Conservation (phyloP, 768 basidiomycete genomes). For the Leccinum variicolor region DNA sequence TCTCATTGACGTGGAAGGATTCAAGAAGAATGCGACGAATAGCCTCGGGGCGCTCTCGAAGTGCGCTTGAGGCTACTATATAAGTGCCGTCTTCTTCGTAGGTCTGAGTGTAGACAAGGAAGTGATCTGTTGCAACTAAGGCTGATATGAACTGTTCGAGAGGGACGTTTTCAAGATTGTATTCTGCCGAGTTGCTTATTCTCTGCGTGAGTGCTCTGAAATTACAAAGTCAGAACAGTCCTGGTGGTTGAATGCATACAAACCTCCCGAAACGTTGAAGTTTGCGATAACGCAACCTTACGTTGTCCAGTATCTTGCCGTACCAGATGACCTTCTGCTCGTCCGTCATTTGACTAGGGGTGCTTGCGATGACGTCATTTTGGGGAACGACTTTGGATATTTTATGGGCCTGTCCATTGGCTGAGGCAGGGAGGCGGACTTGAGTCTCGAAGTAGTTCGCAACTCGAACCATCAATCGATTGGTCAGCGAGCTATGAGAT, state of each 20-base stretch:
- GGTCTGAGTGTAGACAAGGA: conserved; percentile 85
- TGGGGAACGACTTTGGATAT: conserved; percentile 34
- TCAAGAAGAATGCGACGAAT: conserved; percentile 80
- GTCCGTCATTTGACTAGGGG: conserved; percentile 57
- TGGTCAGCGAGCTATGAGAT: conserved; percentile 72
- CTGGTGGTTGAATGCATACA: background rate
- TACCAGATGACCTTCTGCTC: conserved; percentile 89
- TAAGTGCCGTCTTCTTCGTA: conserved; percentile 92
- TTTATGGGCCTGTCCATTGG: conserved; percentile 28
- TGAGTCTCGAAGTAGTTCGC: conserved; percentile 95
- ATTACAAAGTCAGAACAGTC: conserved; percentile 3
- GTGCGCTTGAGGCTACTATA: conserved; percentile 74
- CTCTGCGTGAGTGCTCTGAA: conserved; percentile 71
- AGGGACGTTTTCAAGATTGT: conserved; percentile 69
- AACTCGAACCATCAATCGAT: conserved; percentile 89
- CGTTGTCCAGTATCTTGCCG: conserved; percentile 88
- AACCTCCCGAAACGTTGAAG: conserved; percentile 90
- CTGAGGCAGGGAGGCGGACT: conserved; percentile 67
- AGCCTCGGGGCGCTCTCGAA: conserved; percentile 71
- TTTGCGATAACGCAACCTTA: conserved; percentile 88
- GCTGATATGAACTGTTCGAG: conserved; percentile 77
- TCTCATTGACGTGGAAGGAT: conserved; percentile 77
- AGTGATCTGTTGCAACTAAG: conserved; percentile 82
- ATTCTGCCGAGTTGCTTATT: conserved; percentile 93
- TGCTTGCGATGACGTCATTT: conserved; percentile 37